A percentile compares a stretch with the other conserved stretches of the same genome.
Evolutionary conservation across 768 basidiomycete genomes (phyloP).

Genomic region (Sarcomyxa edulis): DNA sequence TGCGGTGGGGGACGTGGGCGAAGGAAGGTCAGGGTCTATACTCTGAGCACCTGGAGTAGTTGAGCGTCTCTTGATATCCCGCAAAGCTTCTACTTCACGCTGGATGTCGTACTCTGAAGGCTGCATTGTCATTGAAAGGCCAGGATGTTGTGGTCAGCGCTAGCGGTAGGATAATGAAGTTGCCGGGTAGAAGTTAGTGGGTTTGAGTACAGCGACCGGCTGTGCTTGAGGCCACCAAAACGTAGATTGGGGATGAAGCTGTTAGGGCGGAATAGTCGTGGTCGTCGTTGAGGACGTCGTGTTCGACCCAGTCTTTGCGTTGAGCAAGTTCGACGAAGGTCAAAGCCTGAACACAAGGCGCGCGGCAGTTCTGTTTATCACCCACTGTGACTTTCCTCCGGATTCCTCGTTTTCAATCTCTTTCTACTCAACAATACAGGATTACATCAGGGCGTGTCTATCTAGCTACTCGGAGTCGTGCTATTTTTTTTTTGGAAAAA

Average conservation of each 20-base stretch:
- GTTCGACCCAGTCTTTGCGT: not conserved
- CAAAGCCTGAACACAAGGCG: not conserved
- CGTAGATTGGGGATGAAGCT: too few relatives aligned
- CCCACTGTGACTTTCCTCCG: too few relatives aligned
- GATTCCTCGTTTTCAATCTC: too few relatives aligned
- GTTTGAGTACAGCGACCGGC: not conserved
- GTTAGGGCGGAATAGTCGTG: too few relatives aligned
- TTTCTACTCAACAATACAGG: too few relatives aligned
- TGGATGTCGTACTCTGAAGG: conserved; percentile 83
- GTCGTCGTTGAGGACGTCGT: not conserved
- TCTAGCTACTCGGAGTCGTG: too few relatives aligned
- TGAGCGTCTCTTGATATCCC: conserved; percentile 81
- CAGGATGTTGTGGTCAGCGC: not conserved
- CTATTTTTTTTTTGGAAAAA: too few relatives aligned
- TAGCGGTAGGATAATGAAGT: not conserved
- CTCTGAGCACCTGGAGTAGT: conserved; percentile 77
- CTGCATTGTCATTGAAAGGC: conserved; percentile 49
- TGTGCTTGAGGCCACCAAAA: too few relatives aligned
- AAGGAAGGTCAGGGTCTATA: conserved; percentile 89
- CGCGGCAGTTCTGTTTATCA: too few relatives aligned
- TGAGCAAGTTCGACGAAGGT: not conserved
- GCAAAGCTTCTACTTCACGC: conserved; percentile 80
- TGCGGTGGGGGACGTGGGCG: conserved; percentile 52
- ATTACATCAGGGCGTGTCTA: too few relatives aligned
- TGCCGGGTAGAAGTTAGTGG: conserved; percentile 1